Evolutionary conservation across 108 stramenopile genomes (phyloP), one percentile per base, ranked within the genome.

Genomic region (Cyclotella sp.): DNA sequence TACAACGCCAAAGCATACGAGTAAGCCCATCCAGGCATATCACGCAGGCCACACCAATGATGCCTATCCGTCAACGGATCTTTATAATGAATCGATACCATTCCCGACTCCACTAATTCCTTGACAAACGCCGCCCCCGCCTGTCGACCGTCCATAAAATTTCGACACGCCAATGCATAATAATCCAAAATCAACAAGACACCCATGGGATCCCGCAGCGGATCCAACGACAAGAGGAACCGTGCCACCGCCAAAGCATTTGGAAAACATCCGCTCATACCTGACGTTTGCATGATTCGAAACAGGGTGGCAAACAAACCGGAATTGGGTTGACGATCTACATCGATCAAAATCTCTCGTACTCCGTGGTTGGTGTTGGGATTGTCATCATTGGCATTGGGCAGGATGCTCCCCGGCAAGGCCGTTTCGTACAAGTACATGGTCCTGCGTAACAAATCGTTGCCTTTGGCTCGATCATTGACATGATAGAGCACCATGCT

Each of bases 1-100:
- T 78, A 88, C 21, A 93, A 74, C 6, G 94, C 94, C 59, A 95
- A 60, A 5, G 94, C 92, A 83, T 92, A 92, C 26, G 90, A 90
- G 68, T 71, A 93, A 16, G 91, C 79, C 85, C 78, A 90, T 62
- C 90, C 93, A 0, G 94, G 94, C 79, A 95, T 54, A 27, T 90
- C 79, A 3, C 58, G 19, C 29, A 95, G 65, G 19, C 27, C 54
- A 60, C 90, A 79, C 16, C 69, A 42, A 42, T 69, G 69, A 34
- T 76, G 78, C 14, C 83, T 74, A 1, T 24, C 44, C 27, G 80
- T 73, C 61, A 71, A 52, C 0, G 70, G 66, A 52, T 86, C 85
- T 55, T 45, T 67, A 69, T 80, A 80, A 41, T 85, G 72, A 34
- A 85, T 75, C 24, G 46, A 40, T 39, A 76, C 43, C 52, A 76